Evolutionary conservation across 2,329 filamentous ascomycete genomes (phyloP).

Genomic region (Exophiala phaeomuriformis): DNA sequence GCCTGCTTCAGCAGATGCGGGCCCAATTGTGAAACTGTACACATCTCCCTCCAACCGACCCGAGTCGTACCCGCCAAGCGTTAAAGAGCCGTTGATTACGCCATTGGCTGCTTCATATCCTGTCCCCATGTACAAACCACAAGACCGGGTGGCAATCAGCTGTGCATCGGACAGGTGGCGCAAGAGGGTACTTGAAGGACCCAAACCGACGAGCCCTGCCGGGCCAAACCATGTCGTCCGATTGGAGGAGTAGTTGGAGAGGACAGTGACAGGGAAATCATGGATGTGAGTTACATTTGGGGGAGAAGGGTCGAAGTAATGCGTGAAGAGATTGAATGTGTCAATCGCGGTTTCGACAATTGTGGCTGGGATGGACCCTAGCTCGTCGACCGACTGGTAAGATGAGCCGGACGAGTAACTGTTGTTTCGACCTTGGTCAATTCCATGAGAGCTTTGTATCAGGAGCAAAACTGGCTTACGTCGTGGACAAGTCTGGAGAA

Average conservation of each 20-base stretch:
- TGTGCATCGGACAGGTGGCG: slow-evolving; percentile 31
- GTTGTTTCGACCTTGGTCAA: slow-evolving; percentile 17
- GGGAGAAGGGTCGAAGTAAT: slow-evolving; percentile 26
- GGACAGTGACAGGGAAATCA: slow-evolving; percentile 20
- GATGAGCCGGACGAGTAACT: slow-evolving; percentile 15
- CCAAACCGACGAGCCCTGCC: slow-evolving; percentile 33
- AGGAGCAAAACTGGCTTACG: slow-evolving; percentile 9
- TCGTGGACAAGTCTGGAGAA: slow-evolving; percentile 16
- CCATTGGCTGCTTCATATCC: slow-evolving; percentile 37
- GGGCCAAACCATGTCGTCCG: slow-evolving; percentile 24
- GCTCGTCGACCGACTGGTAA: slow-evolving; percentile 28
- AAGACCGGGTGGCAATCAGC: slow-evolving; percentile 36
- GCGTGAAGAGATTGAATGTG: slow-evolving; percentile 23
- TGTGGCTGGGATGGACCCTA: slow-evolving; percentile 31
- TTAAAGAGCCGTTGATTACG: slow-evolving; percentile 37
- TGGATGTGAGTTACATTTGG: slow-evolving; percentile 15
- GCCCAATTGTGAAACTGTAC: slow-evolving; percentile 25
- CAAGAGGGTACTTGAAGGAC: slow-evolving; percentile 36
- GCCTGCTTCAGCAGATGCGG: slow-evolving; percentile 29
- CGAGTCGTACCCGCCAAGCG: slow-evolving; percentile 41
- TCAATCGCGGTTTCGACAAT: slow-evolving; percentile 32
- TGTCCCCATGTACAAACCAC: slow-evolving; percentile 40
- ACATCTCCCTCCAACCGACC: slow-evolving; percentile 36
- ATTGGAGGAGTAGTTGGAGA: slow-evolving; percentile 22
- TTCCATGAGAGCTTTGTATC: slow-evolving; percentile 25